Base-by-base conservation (phyloP, 495 filamentous ascomycete genomes). In the Hypoxylon fuscum region DNA sequence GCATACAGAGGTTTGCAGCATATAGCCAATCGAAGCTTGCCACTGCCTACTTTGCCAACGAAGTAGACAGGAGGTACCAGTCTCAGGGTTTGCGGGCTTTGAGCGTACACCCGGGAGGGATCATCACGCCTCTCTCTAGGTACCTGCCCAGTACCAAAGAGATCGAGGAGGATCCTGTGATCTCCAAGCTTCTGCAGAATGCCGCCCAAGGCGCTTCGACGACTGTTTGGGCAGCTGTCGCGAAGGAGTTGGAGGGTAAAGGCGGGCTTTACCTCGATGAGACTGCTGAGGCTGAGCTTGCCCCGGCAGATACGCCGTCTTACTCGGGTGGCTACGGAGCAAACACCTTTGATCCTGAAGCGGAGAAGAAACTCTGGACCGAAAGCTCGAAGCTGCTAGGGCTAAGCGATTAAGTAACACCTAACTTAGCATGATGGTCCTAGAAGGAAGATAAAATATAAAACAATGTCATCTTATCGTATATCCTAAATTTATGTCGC, bases 191-290 rank as follows among this genome's bases (percentile, higher is more conserved):
- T 2, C 23, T 77, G 55, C 80, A 80, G 67, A 76, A 63, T 17
- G 31, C 70, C 4, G 78, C 77, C 20, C 82, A 86, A 55, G 82
- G 79, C 0, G 81, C 80, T 12, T 76, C 82, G 2, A 85, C 82
- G 10, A 81, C 73, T 11, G 73, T 85, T 2, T 77, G 71, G 66
- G 81, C 76, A 29, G 78, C 81, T 34, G 47, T 81, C 6, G 71
- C 71, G 1, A 77, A 66, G 58, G 78, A 79, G 23, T 67, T 55
- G 58, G 73, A 75, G 49, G 68, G 60, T 1, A 66, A 72, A 35
- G 81, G 81, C 17, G 78, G 81, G 0, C 50, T 74, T 14, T 81
- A 81, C 67, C 64, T 83, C 10, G 76, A 79, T 40, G 72, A 79
- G 27, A 45, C 46, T 31, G 55, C 55, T 32, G 59, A 51, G 22